phyloP scores from a whole-genome alignment of 140 eudicot genomes.

The Cichorium intybus region DNA sequence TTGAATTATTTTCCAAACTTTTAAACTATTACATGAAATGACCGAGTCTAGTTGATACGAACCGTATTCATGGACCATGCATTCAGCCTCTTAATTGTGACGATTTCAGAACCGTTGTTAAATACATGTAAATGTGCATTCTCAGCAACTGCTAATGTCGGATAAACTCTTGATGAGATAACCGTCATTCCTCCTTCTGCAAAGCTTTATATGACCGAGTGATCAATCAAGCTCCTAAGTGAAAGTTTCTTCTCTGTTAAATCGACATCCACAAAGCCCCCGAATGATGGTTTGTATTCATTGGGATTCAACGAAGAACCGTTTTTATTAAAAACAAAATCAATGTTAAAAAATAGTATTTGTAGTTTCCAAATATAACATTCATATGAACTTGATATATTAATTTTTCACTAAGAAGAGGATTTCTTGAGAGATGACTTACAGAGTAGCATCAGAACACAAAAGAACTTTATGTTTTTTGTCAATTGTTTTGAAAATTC shows the following conservation, averaged over 20 bases:
- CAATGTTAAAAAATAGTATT: neutral
- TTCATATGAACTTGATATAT: neutral
- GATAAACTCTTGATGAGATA: conserved; percentile 45
- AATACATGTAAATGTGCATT: conserved; percentile 39
- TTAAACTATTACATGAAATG: neutral
- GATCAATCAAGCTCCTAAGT: conserved; percentile 46
- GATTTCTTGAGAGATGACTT: too few relatives aligned
- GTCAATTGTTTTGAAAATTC: conserved; percentile 43
- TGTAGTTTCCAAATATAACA: neutral
- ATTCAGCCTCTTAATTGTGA: conserved; percentile 14
- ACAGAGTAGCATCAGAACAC: conserved; percentile 61
- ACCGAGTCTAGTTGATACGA: conserved; percentile 2
- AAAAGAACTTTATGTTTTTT: conserved; percentile 54
- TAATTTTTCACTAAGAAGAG: neutral
- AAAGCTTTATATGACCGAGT: conserved; percentile 43
- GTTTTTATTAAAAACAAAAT: neutral
- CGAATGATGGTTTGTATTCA: conserved; percentile 45
- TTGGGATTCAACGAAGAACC: conserved; percentile 40
- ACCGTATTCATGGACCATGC: conserved; percentile 49
- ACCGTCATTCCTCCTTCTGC: conserved; percentile 43
- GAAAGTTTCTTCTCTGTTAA: conserved; percentile 41
- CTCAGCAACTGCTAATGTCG: conserved; percentile 15
- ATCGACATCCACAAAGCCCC: conserved; percentile 47
- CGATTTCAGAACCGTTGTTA: conserved; percentile 32
- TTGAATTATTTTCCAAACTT: neutral